Percentiles rank a stretch among this genome's conserved stretches.
Conservation (phyloP, 768 basidiomycete species). For the Boletus vinaceobasis region DNA sequence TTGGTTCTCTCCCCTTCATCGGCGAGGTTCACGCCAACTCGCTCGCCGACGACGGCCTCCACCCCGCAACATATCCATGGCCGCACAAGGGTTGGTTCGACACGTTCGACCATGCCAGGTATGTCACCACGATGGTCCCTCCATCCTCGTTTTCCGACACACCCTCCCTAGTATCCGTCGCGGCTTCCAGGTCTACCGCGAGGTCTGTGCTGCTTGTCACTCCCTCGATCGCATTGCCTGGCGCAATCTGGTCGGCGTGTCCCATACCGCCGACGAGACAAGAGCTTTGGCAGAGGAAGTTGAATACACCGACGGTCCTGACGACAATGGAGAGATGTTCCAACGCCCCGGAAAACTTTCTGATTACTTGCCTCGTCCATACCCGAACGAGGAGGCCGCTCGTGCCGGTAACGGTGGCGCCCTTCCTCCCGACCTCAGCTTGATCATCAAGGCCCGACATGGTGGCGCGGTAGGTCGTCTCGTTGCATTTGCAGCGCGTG, state of each 20-base stretch:
- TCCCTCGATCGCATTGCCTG: constrained; percentile 99
- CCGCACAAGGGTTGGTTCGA: constrained; percentile 84
- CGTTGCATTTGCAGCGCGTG: not conserved
- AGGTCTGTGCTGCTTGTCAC: constrained; percentile 98
- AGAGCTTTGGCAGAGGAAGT: constrained; percentile 93
- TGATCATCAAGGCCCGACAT: constrained; percentile 98
- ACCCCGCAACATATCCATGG: constrained; percentile 86
- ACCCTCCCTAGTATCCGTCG: constrained; percentile 72
- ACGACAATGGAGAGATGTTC: constrained; percentile 97
- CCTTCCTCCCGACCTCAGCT: constrained; percentile 92
- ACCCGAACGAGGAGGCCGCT: constrained; percentile 97
- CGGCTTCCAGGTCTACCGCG: constrained; percentile 96
- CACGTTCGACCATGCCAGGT: constrained; percentile 97
- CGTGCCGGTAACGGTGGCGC: constrained; percentile 92
- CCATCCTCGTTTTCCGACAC: constrained; percentile 9
- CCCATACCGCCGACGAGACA: constrained; percentile 88
- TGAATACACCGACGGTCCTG: constrained; percentile 95
- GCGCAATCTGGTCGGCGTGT: constrained; percentile 98
- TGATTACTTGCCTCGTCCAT: constrained; percentile 93
- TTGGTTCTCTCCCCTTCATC: constrained; percentile 85
- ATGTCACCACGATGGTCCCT: constrained; percentile 31
- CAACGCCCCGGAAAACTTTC: constrained; percentile 96
- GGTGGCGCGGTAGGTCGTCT: constrained; percentile 77
- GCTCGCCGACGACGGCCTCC: constrained; percentile 91
- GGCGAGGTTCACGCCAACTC: constrained; percentile 91